Base-by-base conservation (phyloP, 805 yeast species). In the Zygoascus ofunaensis region DNA sequence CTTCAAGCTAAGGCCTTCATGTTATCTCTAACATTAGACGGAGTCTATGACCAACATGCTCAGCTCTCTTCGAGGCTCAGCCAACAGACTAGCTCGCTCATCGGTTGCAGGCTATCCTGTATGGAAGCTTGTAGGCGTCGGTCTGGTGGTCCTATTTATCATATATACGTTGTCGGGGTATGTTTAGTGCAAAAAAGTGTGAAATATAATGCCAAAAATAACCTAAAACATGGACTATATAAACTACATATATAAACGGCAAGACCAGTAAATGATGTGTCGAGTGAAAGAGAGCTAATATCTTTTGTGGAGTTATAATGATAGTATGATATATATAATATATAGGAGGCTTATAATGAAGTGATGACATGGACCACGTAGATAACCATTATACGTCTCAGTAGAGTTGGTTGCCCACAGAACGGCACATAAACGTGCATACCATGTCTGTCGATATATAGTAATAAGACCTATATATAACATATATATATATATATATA, bases 91-190 rank as follows among this genome's bases (percentile, higher is more conserved):
- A 30, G 63, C 76, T 15, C 68, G 82, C 39, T 74, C 83, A 1
- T 69, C 79, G 61, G 41, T 32, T 4, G 67, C 76, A 8, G 85
- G 84, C 8, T 80, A 77, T 34, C 72, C 75, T 19, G 64, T 78
- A 33, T 71, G 79, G 67, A 69, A 74, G 57, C 74, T 74, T 64
- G 82, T 79, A 4, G 78, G 74, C 1, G 52, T 76, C 23, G 79
- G 80, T 2, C 62, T 82, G 40, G 55, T 70, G 33, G 60, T 67
- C 3, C 74, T 82, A 53, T 72, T 81, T 53, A 64, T 81, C 15
- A 41, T 80, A 23, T 82, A 78, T 65, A 69, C 77, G 40, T 55
- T 81, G 45, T 64, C 66, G 52, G 77, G 73, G 53, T 62, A 77
- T 39, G 61, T 78, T 43, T 71, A 59, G 49, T n/a, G 14, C 20